Percentiles rank a stretch among this genome's conserved stretches.
These are phyloP conservation scores for Lenzites betulinus DNA, from an alignment of 768 basidiomycete species.

Conservation along the genomic window DNA sequence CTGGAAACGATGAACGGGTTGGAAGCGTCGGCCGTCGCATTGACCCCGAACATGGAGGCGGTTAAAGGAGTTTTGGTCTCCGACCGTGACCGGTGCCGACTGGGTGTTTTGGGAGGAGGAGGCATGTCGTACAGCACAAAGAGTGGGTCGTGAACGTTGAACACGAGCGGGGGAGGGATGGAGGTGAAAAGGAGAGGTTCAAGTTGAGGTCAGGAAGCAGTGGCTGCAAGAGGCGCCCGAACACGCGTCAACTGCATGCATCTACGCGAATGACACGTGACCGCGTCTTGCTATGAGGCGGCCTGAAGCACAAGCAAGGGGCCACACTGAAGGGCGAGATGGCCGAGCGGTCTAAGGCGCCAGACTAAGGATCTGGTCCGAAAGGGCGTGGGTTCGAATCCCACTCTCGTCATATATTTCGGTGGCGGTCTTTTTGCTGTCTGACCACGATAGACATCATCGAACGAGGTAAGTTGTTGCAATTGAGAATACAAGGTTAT, in stretches of 20 bases:
- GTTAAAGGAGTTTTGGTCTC: slow-evolving; percentile 49
- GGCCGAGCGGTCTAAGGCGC: slow-evolving; percentile 91
- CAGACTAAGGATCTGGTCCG: slow-evolving; percentile 56
- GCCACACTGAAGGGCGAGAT: slow-evolving; percentile 47
- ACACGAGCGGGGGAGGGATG: too few species aligned
- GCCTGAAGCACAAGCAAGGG: too few species aligned
- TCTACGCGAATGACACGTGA: not conserved
- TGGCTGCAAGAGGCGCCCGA: slow-evolving; percentile 5
- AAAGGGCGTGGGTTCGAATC: slow-evolving; percentile 57
- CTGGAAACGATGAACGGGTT: slow-evolving; percentile 61
- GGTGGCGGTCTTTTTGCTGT: too few species aligned
- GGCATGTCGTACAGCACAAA: slow-evolving; percentile 24
- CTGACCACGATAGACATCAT: too few species aligned
- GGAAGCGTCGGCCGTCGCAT: slow-evolving; percentile 41
- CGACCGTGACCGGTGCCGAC: slow-evolving; percentile 49
- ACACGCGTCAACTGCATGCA: slow-evolving; percentile 2
- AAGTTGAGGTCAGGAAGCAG: not conserved
- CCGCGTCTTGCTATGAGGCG: not conserved
- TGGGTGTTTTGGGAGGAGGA: slow-evolving; percentile 46
- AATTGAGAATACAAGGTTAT: too few species aligned
- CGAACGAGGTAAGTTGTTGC: too few species aligned
- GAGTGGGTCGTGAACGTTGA: too few species aligned
- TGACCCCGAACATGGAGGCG: slow-evolving; percentile 26
- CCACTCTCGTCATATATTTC: slow-evolving; percentile 39
- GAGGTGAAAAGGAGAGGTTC: too few species aligned